phyloP scores from a whole-genome alignment of 495 filamentous ascomycete genomes.

The Penicillium chermesinum region DNA sequence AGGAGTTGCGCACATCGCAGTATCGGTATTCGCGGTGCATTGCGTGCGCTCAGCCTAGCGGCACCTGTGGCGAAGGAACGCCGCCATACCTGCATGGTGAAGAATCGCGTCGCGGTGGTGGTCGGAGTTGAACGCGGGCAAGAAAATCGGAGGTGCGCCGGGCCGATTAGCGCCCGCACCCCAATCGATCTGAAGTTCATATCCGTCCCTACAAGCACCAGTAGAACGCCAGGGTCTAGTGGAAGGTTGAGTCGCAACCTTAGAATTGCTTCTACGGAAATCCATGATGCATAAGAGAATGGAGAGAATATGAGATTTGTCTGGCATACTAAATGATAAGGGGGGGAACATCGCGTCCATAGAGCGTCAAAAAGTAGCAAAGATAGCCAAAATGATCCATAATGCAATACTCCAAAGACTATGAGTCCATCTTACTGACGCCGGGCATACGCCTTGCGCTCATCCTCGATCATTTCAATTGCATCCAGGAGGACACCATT shows the following conservation, averaged over 20 bases:
- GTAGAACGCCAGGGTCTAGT: too few relatives aligned
- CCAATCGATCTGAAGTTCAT: too few relatives aligned
- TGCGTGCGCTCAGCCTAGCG: conserved; percentile 25
- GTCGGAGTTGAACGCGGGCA: conserved; percentile 15
- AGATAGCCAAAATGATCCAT: too few relatives aligned
- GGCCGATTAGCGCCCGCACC: not conserved
- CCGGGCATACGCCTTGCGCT: conserved; percentile 44
- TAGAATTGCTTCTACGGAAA: too few relatives aligned
- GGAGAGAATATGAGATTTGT: too few relatives aligned
- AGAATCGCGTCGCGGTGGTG: conserved; percentile 13
- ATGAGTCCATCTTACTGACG: too few relatives aligned
- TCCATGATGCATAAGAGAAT: too few relatives aligned
- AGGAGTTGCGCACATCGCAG: conserved; percentile 40
- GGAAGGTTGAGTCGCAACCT: too few relatives aligned
- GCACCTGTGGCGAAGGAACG: conserved; percentile 38
- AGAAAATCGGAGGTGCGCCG: conserved; percentile 11
- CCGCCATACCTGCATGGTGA: conserved; percentile 45
- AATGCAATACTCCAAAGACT: too few relatives aligned
- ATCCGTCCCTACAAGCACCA: too few relatives aligned
- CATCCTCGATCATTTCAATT: conserved; percentile 55
- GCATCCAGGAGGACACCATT: conserved; percentile 44
- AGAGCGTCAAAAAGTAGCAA: not conserved
- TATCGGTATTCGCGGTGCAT: conserved; percentile 7
- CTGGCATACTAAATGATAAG: too few relatives aligned
- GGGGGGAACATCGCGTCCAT: too few relatives aligned